Evolutionary conservation across 305 asterid species (phyloP), one percentile per base, ranked within the genome.

Genomic region (Fraxinus sp.): DNA sequence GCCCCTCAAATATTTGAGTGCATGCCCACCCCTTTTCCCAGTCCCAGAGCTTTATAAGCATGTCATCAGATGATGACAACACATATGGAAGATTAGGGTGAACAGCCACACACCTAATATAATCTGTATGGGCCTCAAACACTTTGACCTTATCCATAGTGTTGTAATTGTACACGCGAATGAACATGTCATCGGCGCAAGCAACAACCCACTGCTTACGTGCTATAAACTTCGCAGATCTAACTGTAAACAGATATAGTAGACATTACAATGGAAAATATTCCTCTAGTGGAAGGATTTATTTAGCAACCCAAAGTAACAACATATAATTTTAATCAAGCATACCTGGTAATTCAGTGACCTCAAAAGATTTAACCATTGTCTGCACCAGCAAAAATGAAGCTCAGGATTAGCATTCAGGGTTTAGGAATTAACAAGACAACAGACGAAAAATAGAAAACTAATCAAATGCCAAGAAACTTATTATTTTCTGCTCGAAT

Each of bases 281-380:
- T 73, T 39, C 77, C 52, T 80, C 79, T 35, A 33, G 66, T 13
- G 55, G 39, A n/a, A 77, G 43, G 62, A 71, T 39, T 59, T 62
- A 46, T 57, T 77, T 77, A 85, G 32, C 76, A 83, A 84, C 43
- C 74, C 32, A 84, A 84, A 80, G 49, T 83, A 22, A 72, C 33
- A 75, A 66, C 37, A 77, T 52, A 59, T 41, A 68, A 66, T 85
- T 83, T 77, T 18, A 81, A 72, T 86, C 80, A 73, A 66, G 85
- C 86, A 66, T 28, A 96, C 99, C 99, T 92, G 99, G 99, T 79
- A 96, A 87, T 80, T 96, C 99, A 62, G 98, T 92, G 84, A 87
- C 97, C 89, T 96, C 99, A 75, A 96, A 96, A 78, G 99, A 94
- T 87, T 96, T 95, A 79, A 86, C 94, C 98, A 92, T 91, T 41